These are phyloP conservation scores for Boletus insuetus DNA, from an alignment of 768 basidiomycete species.

Conservation along the genomic window DNA sequence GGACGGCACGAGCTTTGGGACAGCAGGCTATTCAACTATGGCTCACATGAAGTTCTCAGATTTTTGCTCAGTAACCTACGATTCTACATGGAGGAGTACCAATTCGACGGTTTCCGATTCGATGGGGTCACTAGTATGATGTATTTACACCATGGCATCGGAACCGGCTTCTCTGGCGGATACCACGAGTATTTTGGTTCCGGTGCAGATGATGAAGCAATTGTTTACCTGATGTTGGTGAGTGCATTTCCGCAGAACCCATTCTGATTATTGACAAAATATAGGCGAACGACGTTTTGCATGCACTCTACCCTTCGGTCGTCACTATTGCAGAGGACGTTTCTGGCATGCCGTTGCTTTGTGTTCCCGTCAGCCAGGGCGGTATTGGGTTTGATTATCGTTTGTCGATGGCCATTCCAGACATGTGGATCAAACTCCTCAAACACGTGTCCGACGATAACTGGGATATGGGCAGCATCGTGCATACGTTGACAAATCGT, in stretches of 20 bases:
- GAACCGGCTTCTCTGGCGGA: slow-evolving; percentile 94
- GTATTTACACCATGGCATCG: slow-evolving; percentile 98
- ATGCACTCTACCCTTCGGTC: slow-evolving; percentile 70
- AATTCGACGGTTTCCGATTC: slow-evolving; percentile 97
- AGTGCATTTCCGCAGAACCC: slow-evolving; percentile 29
- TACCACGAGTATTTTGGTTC: slow-evolving; percentile 98
- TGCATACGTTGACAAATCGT: slow-evolving; percentile 87
- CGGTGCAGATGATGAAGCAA: slow-evolving; percentile 79
- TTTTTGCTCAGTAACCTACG: slow-evolving; percentile 95
- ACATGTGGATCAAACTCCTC: slow-evolving; percentile 99
- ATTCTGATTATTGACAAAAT: slow-evolving; percentile 6
- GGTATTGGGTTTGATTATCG: slow-evolving; percentile 98
- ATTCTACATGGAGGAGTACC: slow-evolving; percentile 93
- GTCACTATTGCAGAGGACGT: slow-evolving; percentile 99
- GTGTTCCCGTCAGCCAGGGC: slow-evolving; percentile 72
- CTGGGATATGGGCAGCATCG: slow-evolving; percentile 87
- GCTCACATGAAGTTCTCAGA: slow-evolving; percentile 87
- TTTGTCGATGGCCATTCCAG: slow-evolving; percentile 96
- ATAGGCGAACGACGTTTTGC: slow-evolving; percentile 91
- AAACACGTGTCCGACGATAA: slow-evolving; percentile 86
- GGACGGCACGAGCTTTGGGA: slow-evolving; percentile 98
- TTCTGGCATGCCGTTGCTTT: slow-evolving; percentile 96
- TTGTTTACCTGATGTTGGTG: slow-evolving; percentile 97
- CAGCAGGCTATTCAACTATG: slow-evolving; percentile 96
- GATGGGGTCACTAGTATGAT: slow-evolving; percentile 99